Percentiles rank a stretch among this genome's conserved stretches.
Evolutionary conservation across 345 rosid species (phyloP).

Genomic region (Chamaenerion angustifolium): DNA sequence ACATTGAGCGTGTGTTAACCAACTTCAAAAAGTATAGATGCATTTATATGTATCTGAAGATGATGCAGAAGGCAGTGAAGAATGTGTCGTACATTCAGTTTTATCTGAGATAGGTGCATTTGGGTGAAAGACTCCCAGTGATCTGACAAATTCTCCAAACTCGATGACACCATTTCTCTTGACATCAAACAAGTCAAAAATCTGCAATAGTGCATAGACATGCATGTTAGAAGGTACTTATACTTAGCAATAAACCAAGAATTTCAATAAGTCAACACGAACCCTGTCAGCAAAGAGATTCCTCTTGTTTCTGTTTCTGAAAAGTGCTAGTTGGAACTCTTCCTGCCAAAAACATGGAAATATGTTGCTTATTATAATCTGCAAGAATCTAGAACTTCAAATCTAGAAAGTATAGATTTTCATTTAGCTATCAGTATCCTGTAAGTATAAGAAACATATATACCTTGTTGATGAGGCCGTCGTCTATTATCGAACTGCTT

Average conservation of each 20-base stretch:
- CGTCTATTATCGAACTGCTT: conserved; percentile 71
- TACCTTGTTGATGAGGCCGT: conserved; percentile 92
- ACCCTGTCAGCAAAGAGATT: conserved; percentile 95
- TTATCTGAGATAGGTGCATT: conserved; percentile 55
- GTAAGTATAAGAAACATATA: background rate
- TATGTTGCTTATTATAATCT: background rate
- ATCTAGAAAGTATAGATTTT: background rate
- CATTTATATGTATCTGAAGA: background rate
- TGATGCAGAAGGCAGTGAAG: background rate
- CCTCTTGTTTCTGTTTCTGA: conserved; percentile 52
- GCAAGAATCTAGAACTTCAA: too few species aligned
- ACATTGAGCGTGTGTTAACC: background rate
- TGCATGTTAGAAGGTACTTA: background rate
- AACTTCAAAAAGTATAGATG: background rate
- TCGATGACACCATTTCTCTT: conserved; percentile 86
- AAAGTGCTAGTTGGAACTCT: conserved; percentile 85
- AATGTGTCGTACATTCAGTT: conserved; percentile 40
- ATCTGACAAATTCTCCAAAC: conserved; percentile 84
- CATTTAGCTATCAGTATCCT: background rate
- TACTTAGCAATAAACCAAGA: background rate
- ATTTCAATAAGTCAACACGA: conserved; percentile 1
- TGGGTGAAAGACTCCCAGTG: conserved; percentile 76
- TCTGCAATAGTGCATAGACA: conserved; percentile 17
- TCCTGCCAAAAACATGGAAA: conserved; percentile 32
- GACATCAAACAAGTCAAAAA: conserved; percentile 74